Evolutionary conservation across 768 basidiomycete species (phyloP).

Genomic region (Leucocoprinus leucothites): DNA sequence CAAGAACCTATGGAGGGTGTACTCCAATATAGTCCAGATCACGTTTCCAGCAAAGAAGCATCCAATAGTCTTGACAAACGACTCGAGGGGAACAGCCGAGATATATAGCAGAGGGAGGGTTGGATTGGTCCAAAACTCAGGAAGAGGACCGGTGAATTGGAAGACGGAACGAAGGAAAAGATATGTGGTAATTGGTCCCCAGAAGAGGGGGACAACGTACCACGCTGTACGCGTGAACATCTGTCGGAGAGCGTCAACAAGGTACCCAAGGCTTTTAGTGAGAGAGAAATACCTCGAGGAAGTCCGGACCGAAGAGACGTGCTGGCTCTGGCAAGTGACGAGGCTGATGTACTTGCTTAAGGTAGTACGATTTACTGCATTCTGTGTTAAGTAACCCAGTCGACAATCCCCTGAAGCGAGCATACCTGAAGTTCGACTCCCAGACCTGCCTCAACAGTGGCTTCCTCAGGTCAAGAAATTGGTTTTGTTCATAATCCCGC

Average conservation of each 20-base stretch:
- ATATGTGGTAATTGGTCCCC: conserved; percentile 84
- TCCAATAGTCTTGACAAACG: conserved; percentile 49
- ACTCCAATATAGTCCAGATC: conserved; percentile 94
- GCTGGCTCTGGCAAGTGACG: conserved; percentile 83
- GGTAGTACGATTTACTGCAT: conserved; percentile 86
- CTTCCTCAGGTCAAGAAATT: conserved; percentile 87
- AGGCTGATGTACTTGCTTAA: conserved; percentile 96
- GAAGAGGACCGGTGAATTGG: conserved; percentile 74
- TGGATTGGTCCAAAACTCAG: conserved; percentile 57
- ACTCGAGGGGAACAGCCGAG: conserved; percentile 43
- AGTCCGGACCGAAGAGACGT: conserved; percentile 77
- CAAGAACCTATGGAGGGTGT: conserved; percentile 90
- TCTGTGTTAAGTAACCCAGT: not conserved
- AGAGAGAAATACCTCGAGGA: conserved; percentile 64
- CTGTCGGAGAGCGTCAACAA: conserved; percentile 29
- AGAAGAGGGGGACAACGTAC: conserved; percentile 90
- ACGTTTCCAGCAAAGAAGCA: conserved; percentile 87
- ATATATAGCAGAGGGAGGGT: conserved; percentile 50
- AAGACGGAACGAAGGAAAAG: conserved; percentile 78
- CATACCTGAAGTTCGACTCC: conserved; percentile 78
- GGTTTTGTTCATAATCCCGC: conserved; percentile 82
- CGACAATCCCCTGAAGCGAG: conserved; percentile 11
- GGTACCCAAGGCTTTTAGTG: conserved; percentile 11
- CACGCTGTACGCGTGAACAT: conserved; percentile 83
- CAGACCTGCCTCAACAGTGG: conserved; percentile 87